phyloP scores from a whole-genome alignment of 768 basidiomycete species.

The Mycena olivaceomarginata region DNA sequence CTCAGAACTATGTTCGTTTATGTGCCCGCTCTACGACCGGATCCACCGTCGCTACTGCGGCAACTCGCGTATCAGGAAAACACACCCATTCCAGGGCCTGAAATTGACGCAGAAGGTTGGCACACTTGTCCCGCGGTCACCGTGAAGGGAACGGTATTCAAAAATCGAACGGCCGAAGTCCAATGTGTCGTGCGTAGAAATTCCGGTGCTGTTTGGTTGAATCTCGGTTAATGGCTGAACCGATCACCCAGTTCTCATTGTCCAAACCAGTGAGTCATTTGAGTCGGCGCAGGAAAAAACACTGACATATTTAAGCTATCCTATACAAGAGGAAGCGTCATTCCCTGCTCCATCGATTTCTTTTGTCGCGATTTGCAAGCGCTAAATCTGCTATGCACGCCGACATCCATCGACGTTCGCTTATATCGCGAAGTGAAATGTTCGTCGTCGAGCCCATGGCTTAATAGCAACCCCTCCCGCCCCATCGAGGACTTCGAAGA shows the following conservation, averaged over 20 bases:
- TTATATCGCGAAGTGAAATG: constrained; percentile 65
- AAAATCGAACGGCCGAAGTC: constrained; percentile 59
- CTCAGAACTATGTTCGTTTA: constrained; percentile 46
- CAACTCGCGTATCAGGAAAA: constrained; percentile 70
- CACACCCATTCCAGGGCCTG: constrained; percentile 65
- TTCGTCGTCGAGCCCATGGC: constrained; percentile 13
- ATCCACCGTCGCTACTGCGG: constrained; percentile 65
- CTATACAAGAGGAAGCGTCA: constrained; percentile 68
- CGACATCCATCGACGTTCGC: constrained; percentile 59
- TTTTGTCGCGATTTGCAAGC: constrained; percentile 59
- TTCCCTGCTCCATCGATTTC: constrained; percentile 67
- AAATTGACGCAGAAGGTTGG: constrained; percentile 72
- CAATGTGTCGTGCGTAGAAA: constrained; percentile 62
- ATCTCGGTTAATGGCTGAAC: constrained; percentile 14
- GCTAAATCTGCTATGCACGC: constrained; percentile 64
- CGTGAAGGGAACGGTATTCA: constrained; percentile 62
- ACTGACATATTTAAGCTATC: constrained; percentile 58
- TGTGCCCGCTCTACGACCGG: constrained; percentile 67
- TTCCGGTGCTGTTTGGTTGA: not conserved
- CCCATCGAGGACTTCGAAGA: constrained; percentile 56
- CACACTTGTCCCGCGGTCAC: constrained; percentile 61
- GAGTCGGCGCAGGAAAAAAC: not conserved
- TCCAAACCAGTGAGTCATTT: constrained; percentile 64
- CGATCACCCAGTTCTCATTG: constrained; percentile 61
- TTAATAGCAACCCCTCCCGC: constrained; percentile 6